Evolutionary conservation across 345 rosid genomes (phyloP).

Genomic region (Eucalyptus fibrosa): DNA sequence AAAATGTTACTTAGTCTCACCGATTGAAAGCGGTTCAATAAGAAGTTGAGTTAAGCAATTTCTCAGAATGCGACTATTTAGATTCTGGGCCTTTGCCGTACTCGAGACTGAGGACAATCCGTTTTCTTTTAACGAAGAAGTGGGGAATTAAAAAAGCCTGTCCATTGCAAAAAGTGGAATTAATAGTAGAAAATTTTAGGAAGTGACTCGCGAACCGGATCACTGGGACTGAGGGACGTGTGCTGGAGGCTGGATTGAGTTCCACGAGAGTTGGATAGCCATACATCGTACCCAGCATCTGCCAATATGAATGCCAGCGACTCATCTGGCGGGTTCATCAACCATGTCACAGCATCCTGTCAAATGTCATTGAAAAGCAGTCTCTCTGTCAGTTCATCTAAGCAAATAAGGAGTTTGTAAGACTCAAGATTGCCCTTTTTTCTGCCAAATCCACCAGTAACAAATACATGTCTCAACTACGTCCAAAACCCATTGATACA

Average conservation of each 20-base stretch:
- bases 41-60: neutral
- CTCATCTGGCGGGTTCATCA: slow-evolving; percentile 8
- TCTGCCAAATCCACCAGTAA: neutral
- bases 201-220: neutral
- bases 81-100: neutral
- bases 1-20: neutral
- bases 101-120: neutral
- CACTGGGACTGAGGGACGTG: slow-evolving; percentile 10
- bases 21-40: neutral
- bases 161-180: neutral
- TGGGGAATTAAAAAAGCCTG: neutral
- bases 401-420: neutral
- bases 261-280: slow-evolving; percentile 32
- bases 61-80: neutral
- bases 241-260: slow-evolving; percentile 18
- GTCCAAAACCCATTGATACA: neutral
- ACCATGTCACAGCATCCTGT: slow-evolving; percentile 27
- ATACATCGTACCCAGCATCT: slow-evolving; percentile 27
- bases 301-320: slow-evolving; percentile 24
- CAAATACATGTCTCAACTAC: neutral
- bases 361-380: neutral
- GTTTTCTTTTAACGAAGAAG: neutral
- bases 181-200: neutral
- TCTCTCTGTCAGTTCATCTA: neutral
- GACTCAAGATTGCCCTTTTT: neutral